Evolutionary conservation across 1,139 yeast species (phyloP).

Genomic region (Taiozyma sp.): DNA sequence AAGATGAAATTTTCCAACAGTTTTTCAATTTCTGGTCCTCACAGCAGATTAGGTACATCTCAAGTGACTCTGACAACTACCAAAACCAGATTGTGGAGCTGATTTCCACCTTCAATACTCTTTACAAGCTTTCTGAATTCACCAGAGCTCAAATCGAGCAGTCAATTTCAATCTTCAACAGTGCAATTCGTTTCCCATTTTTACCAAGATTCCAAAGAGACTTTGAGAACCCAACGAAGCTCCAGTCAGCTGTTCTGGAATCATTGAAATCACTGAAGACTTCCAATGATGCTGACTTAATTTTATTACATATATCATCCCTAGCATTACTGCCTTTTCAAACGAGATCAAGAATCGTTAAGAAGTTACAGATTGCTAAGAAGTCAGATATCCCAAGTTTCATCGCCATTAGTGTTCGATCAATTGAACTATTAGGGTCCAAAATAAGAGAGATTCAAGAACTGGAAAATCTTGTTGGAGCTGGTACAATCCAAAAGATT

Average conservation of each 20-base stretch:
- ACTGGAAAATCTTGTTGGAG: conserved; percentile 35
- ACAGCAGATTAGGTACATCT: conserved; percentile 56
- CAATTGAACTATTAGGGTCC: conserved; percentile 39
- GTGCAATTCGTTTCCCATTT: conserved; percentile 65
- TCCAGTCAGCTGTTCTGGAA: conserved; percentile 49
- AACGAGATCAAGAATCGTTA: conserved; percentile 47
- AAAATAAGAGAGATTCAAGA: conserved; percentile 33
- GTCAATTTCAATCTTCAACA: conserved; percentile 45
- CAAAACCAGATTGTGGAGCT: conserved; percentile 54
- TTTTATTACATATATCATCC: conserved; percentile 50
- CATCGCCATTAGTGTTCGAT: conserved; percentile 52
- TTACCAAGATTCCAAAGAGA: conserved; percentile 48
- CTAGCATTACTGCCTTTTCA: conserved; percentile 56
- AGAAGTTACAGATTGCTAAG: conserved; percentile 26
- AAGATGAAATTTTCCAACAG: conserved; percentile 34
- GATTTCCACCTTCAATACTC: conserved; percentile 43
- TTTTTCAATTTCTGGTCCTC: conserved; percentile 63
- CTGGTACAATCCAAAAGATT: conserved; percentile 40
- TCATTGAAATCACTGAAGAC: conserved; percentile 36
- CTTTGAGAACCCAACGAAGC: conserved; percentile 42
- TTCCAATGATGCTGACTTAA: conserved; percentile 31
- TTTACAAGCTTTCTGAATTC: conserved; percentile 33
- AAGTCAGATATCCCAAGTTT: conserved; percentile 58
- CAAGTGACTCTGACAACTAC: conserved; percentile 39
- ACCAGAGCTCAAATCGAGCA: conserved; percentile 29